These are phyloP conservation scores for Aspergillus neotritici DNA, from an alignment of 2,329 filamentous ascomycete species.

Conservation along the genomic window DNA sequence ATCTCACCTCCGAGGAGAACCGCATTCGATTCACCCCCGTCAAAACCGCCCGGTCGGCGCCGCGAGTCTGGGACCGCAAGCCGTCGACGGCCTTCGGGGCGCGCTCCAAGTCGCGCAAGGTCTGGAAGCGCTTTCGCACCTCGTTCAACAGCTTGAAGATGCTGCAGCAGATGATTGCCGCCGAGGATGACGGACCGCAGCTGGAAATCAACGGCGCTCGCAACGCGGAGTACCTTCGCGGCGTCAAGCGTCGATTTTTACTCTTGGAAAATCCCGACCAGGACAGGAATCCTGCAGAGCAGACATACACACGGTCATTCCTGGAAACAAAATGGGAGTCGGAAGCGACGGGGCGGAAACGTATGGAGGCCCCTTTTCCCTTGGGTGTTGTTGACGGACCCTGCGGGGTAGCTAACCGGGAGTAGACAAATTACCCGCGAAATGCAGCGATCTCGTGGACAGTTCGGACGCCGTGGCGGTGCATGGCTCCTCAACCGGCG, in stretches of 20 bases:
- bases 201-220: conserved; percentile 32
- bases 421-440: conserved; percentile 19
- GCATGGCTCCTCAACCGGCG: conserved; percentile 5
- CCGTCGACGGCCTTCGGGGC: conserved; percentile 38
- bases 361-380: conserved; percentile 14
- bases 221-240: conserved; percentile 25
- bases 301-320: conserved; percentile 27
- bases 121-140: conserved; percentile 42
- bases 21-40: conserved; percentile 40
- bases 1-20: conserved; percentile 16
- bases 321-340: conserved; percentile 40
- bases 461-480: conserved; percentile 9
- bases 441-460: conserved; percentile 7
- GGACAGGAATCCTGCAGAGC: not conserved
- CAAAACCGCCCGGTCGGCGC: conserved; percentile 27
- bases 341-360: conserved; percentile 26
- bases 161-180: conserved; percentile 20
- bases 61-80: conserved; percentile 43
- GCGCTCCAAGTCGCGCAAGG: conserved; percentile 38
- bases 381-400: not conserved
- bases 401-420: conserved; percentile 6
- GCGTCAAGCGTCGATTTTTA: conserved; percentile 34
- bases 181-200: conserved; percentile 19
- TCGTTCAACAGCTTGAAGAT: conserved; percentile 32
- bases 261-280: conserved; percentile 4